These are phyloP conservation scores for Exophiala lecanii-corni DNA, from an alignment of 2,329 filamentous ascomycete genomes.

Conservation along the genomic window DNA sequence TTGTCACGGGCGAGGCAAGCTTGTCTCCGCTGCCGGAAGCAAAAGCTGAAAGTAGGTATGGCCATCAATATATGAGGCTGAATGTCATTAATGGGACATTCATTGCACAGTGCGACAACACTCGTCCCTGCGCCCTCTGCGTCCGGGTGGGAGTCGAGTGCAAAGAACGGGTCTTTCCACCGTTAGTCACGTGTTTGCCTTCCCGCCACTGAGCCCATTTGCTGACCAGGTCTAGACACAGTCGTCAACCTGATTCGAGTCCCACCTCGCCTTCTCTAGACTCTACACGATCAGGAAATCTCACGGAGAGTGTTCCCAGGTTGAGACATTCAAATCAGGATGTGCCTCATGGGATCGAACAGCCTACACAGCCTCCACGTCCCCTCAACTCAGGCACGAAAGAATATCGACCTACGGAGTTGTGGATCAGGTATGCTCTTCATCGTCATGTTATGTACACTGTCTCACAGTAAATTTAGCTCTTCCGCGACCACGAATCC, in stretches of 20 bases:
- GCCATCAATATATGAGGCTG: no score
- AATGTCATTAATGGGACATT: constrained; percentile 4
- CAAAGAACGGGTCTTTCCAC: constrained; percentile 8
- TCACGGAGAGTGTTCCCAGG: no score
- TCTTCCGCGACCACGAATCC: constrained; percentile 17
- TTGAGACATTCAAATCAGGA: no score
- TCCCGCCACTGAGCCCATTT: not conserved
- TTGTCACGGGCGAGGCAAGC: constrained; percentile 16
- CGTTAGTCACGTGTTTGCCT: not conserved
- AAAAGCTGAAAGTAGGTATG: constrained; percentile 12
- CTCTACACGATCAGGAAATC: no score
- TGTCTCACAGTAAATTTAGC: not conserved
- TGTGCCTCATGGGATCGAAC: no score
- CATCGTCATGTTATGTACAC: not conserved
- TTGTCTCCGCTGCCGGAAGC: constrained; percentile 16
- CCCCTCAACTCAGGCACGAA: constrained; percentile 1
- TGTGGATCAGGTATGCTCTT: constrained; percentile 10
- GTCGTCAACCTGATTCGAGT: no score
- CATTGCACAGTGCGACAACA: constrained; percentile 12
- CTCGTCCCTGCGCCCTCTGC: constrained; percentile 15
- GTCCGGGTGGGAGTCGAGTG: constrained; percentile 15
- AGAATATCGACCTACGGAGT: constrained; percentile 19
- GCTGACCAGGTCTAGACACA: no score
- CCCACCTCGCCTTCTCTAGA: no score
- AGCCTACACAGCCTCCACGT: no score